Evolutionary conservation across 176 grass and related monocot species (phyloP), one percentile per base, ranked within the genome.

Genomic region (Themeda triandra): DNA sequence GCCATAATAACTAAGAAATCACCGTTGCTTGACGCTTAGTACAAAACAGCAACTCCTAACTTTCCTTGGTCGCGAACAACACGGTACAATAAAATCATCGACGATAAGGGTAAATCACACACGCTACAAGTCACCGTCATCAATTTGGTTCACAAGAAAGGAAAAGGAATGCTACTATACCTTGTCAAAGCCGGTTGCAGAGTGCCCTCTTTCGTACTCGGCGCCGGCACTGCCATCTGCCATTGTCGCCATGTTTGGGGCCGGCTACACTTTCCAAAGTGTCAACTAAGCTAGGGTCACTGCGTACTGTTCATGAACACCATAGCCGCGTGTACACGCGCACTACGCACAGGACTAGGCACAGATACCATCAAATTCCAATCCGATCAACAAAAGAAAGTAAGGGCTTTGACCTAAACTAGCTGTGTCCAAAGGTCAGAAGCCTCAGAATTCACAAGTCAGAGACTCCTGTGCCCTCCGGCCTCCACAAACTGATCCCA

Each of bases 11-110:
- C n/a, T n/a, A n/a, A n/a, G n/a, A n/a, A n/a, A 87, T 87, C 86
- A 40, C 72, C 51, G 80, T 82, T 87, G 49, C 86, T 82, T 87
- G 77, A 82, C 64, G 62, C 62, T 82, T 49, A 46, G 24, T 0
- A 76, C 66, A 87, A 48, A 59, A 49, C 29, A 37, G 10, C 79
- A 23, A 73, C 32, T 39, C 63, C 29, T 63, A 59, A 44, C 79
- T 87, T 87, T 75, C 23, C 71, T 87, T 82, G 51, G 21, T 88
- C 73, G 53, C 51, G 11, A 77, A 77, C 51, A 87, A 58, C 67
- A 45, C 24, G 24, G 58, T 25, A 6, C 40, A 75, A 65, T 54
- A n/a, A 66, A 71, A 13, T 5, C 63, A 68, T 4, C 13, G 8
- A 9, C 19, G n/a, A n/a, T n/a, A n/a, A 28, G 6, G 15, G 8